Evolutionary conservation across 2,329 filamentous ascomycete species (phyloP).

Genomic region (Fusarium nurragi): DNA sequence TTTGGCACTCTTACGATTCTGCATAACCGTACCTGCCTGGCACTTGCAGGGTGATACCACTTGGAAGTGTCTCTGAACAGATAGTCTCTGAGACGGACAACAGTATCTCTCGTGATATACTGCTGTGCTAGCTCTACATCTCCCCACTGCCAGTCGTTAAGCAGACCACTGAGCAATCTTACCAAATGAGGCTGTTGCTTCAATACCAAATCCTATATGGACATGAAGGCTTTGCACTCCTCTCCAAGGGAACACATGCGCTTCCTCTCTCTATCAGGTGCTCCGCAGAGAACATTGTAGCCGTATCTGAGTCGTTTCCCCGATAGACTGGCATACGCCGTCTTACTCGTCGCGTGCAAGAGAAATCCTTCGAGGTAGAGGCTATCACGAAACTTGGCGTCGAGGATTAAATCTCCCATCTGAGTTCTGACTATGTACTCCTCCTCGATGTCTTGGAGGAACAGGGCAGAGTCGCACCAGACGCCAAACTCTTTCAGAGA

Average conservation of each 20-base stretch:
- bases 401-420: conserved; percentile 7
- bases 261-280: conserved; percentile 1
- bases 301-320: conserved; percentile 16
- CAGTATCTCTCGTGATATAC: neutral
- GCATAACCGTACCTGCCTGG: neutral
- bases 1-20: neutral
- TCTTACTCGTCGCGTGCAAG: neutral
- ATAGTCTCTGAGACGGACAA: neutral
- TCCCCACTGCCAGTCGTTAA: conserved; percentile 13
- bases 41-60: conserved; percentile 23
- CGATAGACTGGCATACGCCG: conserved; percentile 7
- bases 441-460: conserved; percentile 6
- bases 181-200: neutral
- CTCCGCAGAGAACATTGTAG: conserved; percentile 16
- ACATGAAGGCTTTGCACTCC: conserved; percentile 12
- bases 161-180: conserved; percentile 11
- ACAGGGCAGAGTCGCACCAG: conserved; percentile 16
- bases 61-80: conserved; percentile 3
- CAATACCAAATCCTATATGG: conserved; percentile 23
- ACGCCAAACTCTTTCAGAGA: conserved; percentile 4
- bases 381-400: neutral
- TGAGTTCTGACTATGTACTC: neutral
- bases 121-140: conserved; percentile 8
- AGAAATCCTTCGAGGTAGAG: conserved; percentile 23
- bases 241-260: neutral